Percentiles rank a stretch among this genome's conserved stretches.
These are phyloP conservation scores for Naematelia aurantialba DNA, from an alignment of 768 basidiomycete genomes.

Conservation along the genomic window DNA sequence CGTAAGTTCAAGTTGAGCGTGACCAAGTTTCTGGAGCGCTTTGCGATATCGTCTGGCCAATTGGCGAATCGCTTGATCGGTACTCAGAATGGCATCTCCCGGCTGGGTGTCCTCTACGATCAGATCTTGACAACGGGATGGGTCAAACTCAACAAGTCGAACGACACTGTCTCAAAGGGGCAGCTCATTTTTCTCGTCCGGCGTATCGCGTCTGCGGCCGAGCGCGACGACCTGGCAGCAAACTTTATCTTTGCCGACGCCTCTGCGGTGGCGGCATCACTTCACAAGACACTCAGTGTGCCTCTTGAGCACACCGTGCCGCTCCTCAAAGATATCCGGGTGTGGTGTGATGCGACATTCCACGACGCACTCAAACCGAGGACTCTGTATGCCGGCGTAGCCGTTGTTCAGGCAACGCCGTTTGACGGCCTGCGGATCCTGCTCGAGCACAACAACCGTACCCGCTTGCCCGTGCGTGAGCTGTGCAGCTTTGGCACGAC, in stretches of 20 bases:
- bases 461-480: conserved; percentile 48
- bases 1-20: conserved; percentile 27
- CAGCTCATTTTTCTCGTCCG: conserved; percentile 50
- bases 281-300: conserved; percentile 45
- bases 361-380: conserved; percentile 32
- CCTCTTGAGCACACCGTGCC: conserved; percentile 42
- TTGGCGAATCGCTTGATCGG: conserved; percentile 45
- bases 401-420: conserved; percentile 49
- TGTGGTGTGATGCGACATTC: conserved; percentile 41
- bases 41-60: conserved; percentile 33
- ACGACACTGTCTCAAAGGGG: conserved; percentile 49
- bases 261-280: conserved; percentile 37
- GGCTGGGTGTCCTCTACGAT: conserved; percentile 50
- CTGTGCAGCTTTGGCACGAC: conserved; percentile 31
- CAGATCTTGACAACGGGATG: conserved; percentile 50
- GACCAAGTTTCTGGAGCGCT: conserved; percentile 47
- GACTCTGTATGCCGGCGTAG: conserved; percentile 45
- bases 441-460: conserved; percentile 40
- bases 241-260: conserved; percentile 50
- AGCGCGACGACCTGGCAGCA: conserved; percentile 41
- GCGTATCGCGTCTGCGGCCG: conserved; percentile 33
- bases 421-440: conserved; percentile 49
- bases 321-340: conserved; percentile 40
- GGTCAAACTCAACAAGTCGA: conserved; percentile 36
- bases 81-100: conserved; percentile 28